Base-by-base conservation (phyloP, 2,329 filamentous ascomycete genomes). In the Alternaria alternata region DNA sequence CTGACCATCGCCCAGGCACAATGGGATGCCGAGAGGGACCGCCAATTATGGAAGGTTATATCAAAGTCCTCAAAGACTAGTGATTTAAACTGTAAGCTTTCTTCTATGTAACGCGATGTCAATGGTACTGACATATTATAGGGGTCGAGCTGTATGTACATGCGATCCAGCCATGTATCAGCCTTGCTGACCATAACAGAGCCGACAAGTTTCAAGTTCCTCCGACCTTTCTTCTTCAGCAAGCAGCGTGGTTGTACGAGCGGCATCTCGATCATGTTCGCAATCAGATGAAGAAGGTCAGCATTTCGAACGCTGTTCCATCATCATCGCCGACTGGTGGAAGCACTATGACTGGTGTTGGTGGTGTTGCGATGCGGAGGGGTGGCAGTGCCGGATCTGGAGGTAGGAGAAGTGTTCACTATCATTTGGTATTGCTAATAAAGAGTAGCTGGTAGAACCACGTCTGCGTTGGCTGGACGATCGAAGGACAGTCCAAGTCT, bases 171-270 rank as follows among this genome's bases (percentile, higher is more conserved):
- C 4, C 24, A n/a, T 24, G 28, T 9, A 38, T 34, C 49, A 53
- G 51, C 32, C 44, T 54, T 30, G 51, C 56, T 68, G 46, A 66
- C 26, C 16, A 11, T 44, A 3, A 22, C 30, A 77, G 90, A 74
- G 92, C 92, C 47, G 83, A 86, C 53, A 85, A 87, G 46, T 97
- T 97, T 79, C 87, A 94, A 64, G 94, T 97, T 20, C 90, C 92
- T 26, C 88, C 96, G 59, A 86, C 93, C 41, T 98, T 98, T 73
- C 85, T 99, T 32, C 87, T 97, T 16, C 92, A 97, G 75, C 93
- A 99, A 79, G 93, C 93, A 64, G 93, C 93, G 78, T 97, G 93
- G 87, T 87, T 98, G 6, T 97, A 95, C 74, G 94, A 98, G 76
- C 86, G 92, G 52, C 93, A 98, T 80, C 87, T 96, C 28, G 91